Evolutionary conservation across 2,329 filamentous ascomycete species (phyloP), one percentile per base, ranked within the genome.

Genomic region (Calcarisporium arbuscula): DNA sequence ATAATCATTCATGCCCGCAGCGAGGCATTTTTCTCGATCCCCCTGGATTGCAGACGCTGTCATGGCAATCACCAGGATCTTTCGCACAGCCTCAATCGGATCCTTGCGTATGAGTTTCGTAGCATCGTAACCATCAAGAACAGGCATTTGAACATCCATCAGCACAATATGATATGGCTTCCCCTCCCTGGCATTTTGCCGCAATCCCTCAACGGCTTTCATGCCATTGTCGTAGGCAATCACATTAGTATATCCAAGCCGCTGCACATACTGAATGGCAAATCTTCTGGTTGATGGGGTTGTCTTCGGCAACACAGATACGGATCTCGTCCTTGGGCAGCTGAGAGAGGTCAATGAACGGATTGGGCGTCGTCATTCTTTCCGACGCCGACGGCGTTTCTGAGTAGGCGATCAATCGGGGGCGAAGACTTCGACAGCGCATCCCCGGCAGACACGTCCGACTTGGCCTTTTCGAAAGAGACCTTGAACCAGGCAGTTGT

Each of bases 71-170:
- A 96, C 85, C n/a, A 95, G 68, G 2, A 94, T 77, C 44, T 85
- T 80, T 34, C 85, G 74, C 9, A 96, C 86, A 7, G 75, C 74
- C 22, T 87, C 81, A 39, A 87, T 74, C 0, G 76, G 57, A 56
- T 95, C 88, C 46, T 77, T 77, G 8, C 89, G 80, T 28, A 95
- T 78, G 38, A 87, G 72, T 45, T 83, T 82, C 1, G 89, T 95
- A 2, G 89, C 88, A 58, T 94, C 85, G 54, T 95, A 95, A 6
- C 89, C 89, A 55, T 95, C 89, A 8, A 94, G 74, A 4, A 94
- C 79, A 0, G 89, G 89, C 89, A 95, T 95, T 61, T 95, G 88
- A 4, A 94, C 87, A 55, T 95, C 89, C 89, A 95, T 95, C 28
- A 95, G 72, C 26, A 94, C 82, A 20, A 95, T 73, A 51, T 95